These are phyloP conservation scores for Termitomyces sp. DNA, from an alignment of 768 basidiomycete genomes.

Conservation along the genomic window DNA sequence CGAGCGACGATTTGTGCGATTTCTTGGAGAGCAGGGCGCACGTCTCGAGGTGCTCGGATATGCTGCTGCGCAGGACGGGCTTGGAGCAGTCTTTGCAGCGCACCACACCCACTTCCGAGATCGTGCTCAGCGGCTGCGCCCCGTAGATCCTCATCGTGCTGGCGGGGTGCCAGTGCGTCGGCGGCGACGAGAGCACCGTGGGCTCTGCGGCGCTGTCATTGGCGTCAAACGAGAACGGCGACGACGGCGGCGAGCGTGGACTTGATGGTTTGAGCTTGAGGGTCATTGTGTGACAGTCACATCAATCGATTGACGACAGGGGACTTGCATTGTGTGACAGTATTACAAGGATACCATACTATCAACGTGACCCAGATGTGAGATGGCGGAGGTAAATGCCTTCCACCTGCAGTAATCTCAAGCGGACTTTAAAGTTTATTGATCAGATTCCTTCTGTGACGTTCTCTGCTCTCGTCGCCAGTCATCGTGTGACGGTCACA, in stretches of 20 bases:
- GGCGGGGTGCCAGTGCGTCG: slow-evolving; percentile 81
- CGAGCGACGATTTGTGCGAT: slow-evolving; percentile 42
- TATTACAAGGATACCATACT: no score
- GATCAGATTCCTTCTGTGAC: no score
- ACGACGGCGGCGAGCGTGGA: slow-evolving; percentile 19
- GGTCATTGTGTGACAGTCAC: slow-evolving; percentile 25
- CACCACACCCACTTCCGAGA: slow-evolving; percentile 55
- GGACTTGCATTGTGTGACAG: no score
- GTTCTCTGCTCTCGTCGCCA: no score
- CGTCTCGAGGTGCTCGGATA: slow-evolving; percentile 71
- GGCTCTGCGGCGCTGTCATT: slow-evolving; percentile 32
- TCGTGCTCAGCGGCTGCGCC: slow-evolving; percentile 62
- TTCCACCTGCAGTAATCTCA: no score
- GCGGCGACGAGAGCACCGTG: slow-evolving; percentile 56
- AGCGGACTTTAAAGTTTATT: no score
- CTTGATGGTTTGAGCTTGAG: slow-evolving; percentile 40
- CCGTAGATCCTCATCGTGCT: slow-evolving; percentile 89
- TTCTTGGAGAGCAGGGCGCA: slow-evolving; percentile 17
- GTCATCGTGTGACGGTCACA: not conserved
- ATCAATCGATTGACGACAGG: no score
- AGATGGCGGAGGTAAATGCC: no score
- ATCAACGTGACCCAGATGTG: no score
- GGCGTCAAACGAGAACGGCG: slow-evolving; percentile 64
- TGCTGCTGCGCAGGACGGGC: slow-evolving; percentile 70
- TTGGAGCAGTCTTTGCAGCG: slow-evolving; percentile 81